Evolutionary conservation across 1,284 basidiomycete genomes (phyloP).

Genomic region (Puccinia polysora): DNA sequence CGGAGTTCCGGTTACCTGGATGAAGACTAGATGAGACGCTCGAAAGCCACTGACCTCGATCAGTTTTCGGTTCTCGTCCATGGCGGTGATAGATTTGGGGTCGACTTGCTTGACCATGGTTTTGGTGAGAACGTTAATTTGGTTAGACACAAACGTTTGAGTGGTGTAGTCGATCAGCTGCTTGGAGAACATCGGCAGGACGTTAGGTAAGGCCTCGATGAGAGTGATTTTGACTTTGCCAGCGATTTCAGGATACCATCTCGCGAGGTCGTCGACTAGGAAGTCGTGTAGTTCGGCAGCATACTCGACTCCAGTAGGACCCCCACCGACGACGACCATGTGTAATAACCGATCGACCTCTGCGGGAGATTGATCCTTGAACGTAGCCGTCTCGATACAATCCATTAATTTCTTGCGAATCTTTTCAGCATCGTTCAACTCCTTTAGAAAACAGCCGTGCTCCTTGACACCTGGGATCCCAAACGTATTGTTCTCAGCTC

Average conservation of each 20-base stretch:
- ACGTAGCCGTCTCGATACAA: slow-evolving; percentile 81
- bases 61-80: slow-evolving; percentile 78
- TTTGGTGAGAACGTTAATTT: slow-evolving; percentile 86
- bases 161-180: slow-evolving; percentile 92
- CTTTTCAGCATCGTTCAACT: slow-evolving; percentile 84
- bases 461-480: slow-evolving; percentile 85
- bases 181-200: slow-evolving; percentile 93
- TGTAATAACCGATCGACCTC: slow-evolving; percentile 87
- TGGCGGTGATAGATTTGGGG: slow-evolving; percentile 73
- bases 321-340: slow-evolving; percentile 95
- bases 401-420: slow-evolving; percentile 58
- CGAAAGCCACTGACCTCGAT: slow-evolving; percentile 56
- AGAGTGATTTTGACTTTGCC: slow-evolving; percentile 81
- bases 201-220: slow-evolving; percentile 90
- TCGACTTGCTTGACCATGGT: slow-evolving; percentile 94
- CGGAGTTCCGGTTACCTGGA: no score
- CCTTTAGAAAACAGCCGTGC: slow-evolving; percentile 95
- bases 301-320: slow-evolving; percentile 75
- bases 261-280: slow-evolving; percentile 72
- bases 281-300: slow-evolving; percentile 50
- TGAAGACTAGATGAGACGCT: not conserved
- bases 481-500: slow-evolving; percentile 91
- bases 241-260: slow-evolving; percentile 93
- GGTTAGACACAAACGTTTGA: slow-evolving; percentile 91
- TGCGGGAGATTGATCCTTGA: slow-evolving; percentile 76